phyloP scores from a whole-genome alignment of 495 filamentous ascomycete genomes.

The Penicillium flavigenum region DNA sequence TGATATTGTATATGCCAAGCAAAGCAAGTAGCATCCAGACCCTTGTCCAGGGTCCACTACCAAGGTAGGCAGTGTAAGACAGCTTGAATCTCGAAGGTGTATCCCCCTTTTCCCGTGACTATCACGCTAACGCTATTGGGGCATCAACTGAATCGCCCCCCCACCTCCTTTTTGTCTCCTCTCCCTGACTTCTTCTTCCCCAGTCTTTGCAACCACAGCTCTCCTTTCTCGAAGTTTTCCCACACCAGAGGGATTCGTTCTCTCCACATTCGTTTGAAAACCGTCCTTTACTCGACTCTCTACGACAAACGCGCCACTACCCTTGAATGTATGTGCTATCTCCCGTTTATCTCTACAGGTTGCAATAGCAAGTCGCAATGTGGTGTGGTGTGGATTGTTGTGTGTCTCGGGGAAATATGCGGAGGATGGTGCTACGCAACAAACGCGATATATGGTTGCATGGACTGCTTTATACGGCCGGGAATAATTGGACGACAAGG shows the following conservation, averaged over 20 bases:
- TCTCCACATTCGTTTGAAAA: constrained; percentile 49
- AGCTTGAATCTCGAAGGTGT: not conserved
- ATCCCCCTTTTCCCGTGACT: constrained; percentile 14
- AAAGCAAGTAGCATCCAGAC: constrained; percentile 1
- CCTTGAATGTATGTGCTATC: constrained; percentile 38
- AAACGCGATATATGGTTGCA: not conserved
- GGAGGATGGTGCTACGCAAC: not conserved
- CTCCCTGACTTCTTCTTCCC: constrained; percentile 23
- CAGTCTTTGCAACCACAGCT: constrained; percentile 21
- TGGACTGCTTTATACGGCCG: not conserved
- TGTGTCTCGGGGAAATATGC: not conserved
- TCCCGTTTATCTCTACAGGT: constrained; percentile 2
- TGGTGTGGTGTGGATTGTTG: not conserved
- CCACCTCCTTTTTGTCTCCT: constrained; percentile 25
- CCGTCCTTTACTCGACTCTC: constrained; percentile 34
- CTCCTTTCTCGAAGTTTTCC: constrained; percentile 32
- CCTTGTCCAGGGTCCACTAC: constrained; percentile 5
- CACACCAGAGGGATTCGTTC: constrained; percentile 47
- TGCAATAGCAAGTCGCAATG: constrained; percentile 1
- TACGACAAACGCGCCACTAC: constrained; percentile 40
- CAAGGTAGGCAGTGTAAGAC: constrained; percentile 13
- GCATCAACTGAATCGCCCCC: constrained; percentile 8
- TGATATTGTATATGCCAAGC: constrained; percentile 3
- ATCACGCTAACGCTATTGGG: constrained; percentile 21
- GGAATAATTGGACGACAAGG: not conserved